Base-by-base conservation (phyloP, 805 yeast genomes). In the Maudiozyma turicensis region DNA sequence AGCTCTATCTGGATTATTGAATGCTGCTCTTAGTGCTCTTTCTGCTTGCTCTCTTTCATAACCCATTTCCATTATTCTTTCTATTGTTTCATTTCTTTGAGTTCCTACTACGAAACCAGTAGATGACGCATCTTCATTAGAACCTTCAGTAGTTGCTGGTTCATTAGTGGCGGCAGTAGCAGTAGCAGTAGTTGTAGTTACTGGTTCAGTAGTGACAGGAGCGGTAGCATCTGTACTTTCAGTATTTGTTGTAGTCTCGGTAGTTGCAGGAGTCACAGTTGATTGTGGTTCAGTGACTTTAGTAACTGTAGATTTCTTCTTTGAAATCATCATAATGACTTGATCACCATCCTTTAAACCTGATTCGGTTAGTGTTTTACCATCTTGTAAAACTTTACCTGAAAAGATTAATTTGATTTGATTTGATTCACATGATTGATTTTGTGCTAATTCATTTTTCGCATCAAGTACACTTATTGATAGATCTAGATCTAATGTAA, bases 1-100 rank as follows among this genome's bases (percentile, higher is more conserved):
- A 0, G 99, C 99, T 60, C 99, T 81, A 65, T 91, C 98, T 20
- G 99, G 98, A 68, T 93, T 90, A 70, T 91, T 91, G 72, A 81
- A 93, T 1, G 99, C 98, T 13, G 96, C 95, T 58, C 95, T 81
- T 64, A 93, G 72, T 0, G 99, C 99, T 43, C 81, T 78, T 68
- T 87, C 95, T 29, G 88, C 96, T 63, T 87, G 86, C 14, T 80
- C 76, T 58, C 95, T 81, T 46, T 84, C 87, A 63, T 89, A 93
- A 8, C 99, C 99, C 97, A 93, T 89, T 57, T 87, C 97, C 81
- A 89, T 78, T 66, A 93, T 89, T 63, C 84, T 84, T 51, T 74
- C 75, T 50, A 91, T 78, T 34, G 95, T 86, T 32, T 82, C 78
- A 58, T 86, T 88, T 57, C 96, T 78, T 52, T 82, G 82, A 39